Conservation (phyloP, 345 rosid species). For the Atalantia buxifolia region DNA sequence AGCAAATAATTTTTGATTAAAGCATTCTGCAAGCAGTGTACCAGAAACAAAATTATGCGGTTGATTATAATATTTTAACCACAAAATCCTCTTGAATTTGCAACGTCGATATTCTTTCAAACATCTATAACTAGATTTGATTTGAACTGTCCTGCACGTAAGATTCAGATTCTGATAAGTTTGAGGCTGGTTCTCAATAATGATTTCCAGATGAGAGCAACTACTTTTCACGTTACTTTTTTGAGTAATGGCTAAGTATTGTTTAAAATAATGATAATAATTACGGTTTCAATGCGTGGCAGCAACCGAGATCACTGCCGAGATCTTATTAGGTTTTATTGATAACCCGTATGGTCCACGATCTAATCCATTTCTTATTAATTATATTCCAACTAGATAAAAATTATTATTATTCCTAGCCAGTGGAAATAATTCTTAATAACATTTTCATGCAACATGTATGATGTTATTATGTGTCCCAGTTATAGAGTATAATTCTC, state of each 20-base stretch:
- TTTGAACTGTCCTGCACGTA: no score
- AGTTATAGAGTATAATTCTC: neutral
- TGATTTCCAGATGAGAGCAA: neutral
- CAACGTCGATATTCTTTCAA: no score
- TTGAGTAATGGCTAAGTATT: neutral
- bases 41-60: neutral
- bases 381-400: neutral
- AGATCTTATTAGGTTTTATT: neutral
- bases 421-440: neutral
- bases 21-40: neutral
- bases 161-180: no score
- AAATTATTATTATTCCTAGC: no score
- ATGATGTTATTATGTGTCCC: no score
- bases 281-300: neutral
- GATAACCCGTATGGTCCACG: neutral
- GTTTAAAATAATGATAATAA: neutral
- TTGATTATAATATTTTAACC: neutral
- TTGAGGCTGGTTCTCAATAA: neutral
- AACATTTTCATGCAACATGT: neutral
- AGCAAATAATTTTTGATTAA: conserved; percentile 16
- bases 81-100: neutral
- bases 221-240: neutral
- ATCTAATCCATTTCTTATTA: neutral
- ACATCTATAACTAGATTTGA: no score
- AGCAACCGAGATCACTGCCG: neutral